Percentiles rank a stretch among this genome's conserved stretches.
Conservation (phyloP, 2,329 filamentous ascomycete genomes). For the Verruconis gallopava region DNA sequence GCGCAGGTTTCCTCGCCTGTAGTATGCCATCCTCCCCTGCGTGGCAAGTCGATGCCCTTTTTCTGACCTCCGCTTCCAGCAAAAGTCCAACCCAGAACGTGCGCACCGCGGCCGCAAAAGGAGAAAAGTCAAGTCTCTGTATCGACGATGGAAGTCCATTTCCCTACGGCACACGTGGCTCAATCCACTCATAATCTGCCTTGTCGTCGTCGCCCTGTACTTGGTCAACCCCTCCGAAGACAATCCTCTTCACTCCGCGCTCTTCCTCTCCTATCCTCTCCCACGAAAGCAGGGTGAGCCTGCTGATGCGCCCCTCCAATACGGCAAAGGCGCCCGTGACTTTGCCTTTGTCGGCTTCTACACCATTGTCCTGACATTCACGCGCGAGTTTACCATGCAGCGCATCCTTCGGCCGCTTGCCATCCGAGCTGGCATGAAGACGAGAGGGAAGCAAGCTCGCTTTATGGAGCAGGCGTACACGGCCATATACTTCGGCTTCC, state of each 20-base stretch:
- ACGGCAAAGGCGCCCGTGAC: conserved; percentile 81
- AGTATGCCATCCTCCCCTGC: background rate
- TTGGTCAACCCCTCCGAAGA: conserved; percentile 60
- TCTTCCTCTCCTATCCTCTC: conserved; percentile 82
- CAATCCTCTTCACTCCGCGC: conserved; percentile 67
- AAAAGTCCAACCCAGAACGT: background rate
- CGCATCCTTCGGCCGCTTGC: conserved; percentile 69
- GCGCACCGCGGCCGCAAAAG: conserved; percentile 24
- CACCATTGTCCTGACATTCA: conserved; percentile 79
- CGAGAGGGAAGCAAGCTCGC: conserved; percentile 65
- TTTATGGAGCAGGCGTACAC: conserved; percentile 98
- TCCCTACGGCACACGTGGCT: conserved; percentile 47
- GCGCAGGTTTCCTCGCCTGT: background rate
- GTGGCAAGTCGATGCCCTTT: too few species aligned
- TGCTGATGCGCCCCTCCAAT: conserved; percentile 43
- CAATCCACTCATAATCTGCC: conserved; percentile 54
- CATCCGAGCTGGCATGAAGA: conserved; percentile 52
- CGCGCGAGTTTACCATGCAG: conserved; percentile 93
- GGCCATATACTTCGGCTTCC: conserved; percentile 73
- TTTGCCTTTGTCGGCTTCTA: conserved; percentile 83
- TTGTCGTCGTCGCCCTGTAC: conserved; percentile 54
- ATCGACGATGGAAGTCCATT: conserved; percentile 32
- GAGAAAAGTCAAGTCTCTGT: conserved; percentile 30
- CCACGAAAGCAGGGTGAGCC: conserved; percentile 36
- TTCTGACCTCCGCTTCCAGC: background rate